phyloP scores from a whole-genome alignment of 2,329 filamentous ascomycete genomes.

The Aspergillus sp. region DNA sequence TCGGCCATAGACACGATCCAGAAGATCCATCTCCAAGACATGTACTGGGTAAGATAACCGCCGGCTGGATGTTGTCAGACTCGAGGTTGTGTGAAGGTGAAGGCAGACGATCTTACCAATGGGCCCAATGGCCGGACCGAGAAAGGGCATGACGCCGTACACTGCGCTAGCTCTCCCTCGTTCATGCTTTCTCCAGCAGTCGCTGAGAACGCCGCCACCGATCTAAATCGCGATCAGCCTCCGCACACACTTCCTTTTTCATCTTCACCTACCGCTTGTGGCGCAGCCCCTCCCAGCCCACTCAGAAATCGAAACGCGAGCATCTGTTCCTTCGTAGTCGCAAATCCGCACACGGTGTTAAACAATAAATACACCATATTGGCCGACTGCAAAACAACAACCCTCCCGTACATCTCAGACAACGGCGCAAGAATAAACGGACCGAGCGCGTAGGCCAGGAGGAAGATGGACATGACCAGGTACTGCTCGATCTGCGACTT shows the following conservation, averaged over 20 bases:
- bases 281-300: constrained; percentile 60
- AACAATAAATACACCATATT: constrained; percentile 25
- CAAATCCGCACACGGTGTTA: constrained; percentile 36
- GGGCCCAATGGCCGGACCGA: constrained; percentile 68
- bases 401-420: constrained; percentile 27
- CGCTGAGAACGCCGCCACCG: constrained; percentile 45
- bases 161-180: constrained; percentile 65
- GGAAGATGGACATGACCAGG: constrained; percentile 59
- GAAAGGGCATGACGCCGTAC: constrained; percentile 65
- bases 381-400: constrained; percentile 18
- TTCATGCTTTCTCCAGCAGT: constrained; percentile 64
- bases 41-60: constrained; percentile 65
- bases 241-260: not conserved
- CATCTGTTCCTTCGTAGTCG: constrained; percentile 34
- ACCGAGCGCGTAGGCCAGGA: constrained; percentile 55
- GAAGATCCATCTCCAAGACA: constrained; percentile 75
- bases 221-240: constrained; percentile 42
- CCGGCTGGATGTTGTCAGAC: constrained; percentile 45
- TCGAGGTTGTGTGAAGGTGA: too few relatives aligned
- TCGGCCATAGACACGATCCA: constrained; percentile 67
- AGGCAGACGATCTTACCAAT: constrained; percentile 40
- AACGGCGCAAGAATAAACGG: constrained; percentile 24
- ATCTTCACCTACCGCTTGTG: constrained; percentile 13
- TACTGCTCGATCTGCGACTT: constrained; percentile 47
- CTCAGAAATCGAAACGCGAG: constrained; percentile 62